Percentiles rank a stretch among this genome's conserved stretches.
phyloP scores from a whole-genome alignment of 805 yeast genomes.

The Lipomyces oligophaga region DNA sequence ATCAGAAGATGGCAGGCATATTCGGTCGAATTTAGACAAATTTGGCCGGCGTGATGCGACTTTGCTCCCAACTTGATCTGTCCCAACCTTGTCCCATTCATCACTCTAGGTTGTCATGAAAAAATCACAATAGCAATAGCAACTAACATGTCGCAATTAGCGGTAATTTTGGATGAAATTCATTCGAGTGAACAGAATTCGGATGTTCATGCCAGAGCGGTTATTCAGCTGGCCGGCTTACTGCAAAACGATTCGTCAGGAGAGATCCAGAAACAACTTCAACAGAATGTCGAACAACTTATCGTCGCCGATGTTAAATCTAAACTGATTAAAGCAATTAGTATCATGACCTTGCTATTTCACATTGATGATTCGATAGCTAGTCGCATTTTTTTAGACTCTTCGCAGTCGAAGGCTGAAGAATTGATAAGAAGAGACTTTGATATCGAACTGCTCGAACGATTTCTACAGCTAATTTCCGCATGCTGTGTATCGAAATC shows the following conservation, averaged over 20 bases:
- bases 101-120: background rate
- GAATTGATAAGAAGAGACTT: conserved; percentile 20
- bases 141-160: background rate
- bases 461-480: conserved; percentile 37
- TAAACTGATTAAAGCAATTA: conserved; percentile 31
- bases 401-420: conserved; percentile 19
- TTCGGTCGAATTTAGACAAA: no score
- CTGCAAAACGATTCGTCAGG: conserved; percentile 10
- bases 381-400: conserved; percentile 30
- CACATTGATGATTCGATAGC: conserved; percentile 34
- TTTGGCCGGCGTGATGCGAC: no score
- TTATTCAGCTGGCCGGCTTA: conserved; percentile 17
- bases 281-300: background rate
- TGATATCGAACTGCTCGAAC: conserved; percentile 23
- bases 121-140: background rate
- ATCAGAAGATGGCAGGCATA: no score
- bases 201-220: conserved; percentile 15
- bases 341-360: conserved; percentile 32
- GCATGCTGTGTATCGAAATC: conserved; percentile 37
- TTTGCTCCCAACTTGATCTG: background rate
- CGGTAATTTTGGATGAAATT: conserved; percentile 6
- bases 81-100: background rate
- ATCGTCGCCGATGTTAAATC: conserved; percentile 16
- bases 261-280: conserved; percentile 1
- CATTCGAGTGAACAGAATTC: conserved; percentile 7